Base-by-base conservation (phyloP, 1,284 basidiomycete species). In the Papiliotrema laurentii region DNA sequence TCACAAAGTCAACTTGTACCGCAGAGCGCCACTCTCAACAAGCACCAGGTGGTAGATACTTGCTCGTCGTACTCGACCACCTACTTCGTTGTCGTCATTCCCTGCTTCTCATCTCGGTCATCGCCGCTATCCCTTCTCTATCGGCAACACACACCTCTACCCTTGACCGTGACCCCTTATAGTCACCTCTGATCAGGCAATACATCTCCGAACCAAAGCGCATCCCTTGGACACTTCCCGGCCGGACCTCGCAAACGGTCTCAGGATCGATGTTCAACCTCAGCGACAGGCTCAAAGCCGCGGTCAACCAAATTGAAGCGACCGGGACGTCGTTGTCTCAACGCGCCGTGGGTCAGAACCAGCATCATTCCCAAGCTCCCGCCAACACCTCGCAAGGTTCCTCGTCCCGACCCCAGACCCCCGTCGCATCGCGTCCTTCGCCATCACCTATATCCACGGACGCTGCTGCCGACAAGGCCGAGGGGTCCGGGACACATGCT, bases 211-310 rank as follows among this genome's bases (percentile, higher is more conserved):
- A n/a, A n/a, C n/a, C n/a, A n/a, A n/a, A n/a, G n/a, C n/a, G n/a
- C n/a, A n/a, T n/a, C n/a, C n/a, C n/a, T n/a, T n/a, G n/a, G n/a
- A n/a, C n/a, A n/a, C n/a, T n/a, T n/a, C n/a, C n/a, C n/a, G n/a
- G n/a, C n/a, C n/a, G n/a, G n/a, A n/a, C n/a, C n/a, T n/a, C n/a
- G n/a, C n/a, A n/a, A n/a, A n/a, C n/a, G n/a, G n/a, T n/a, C n/a
- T n/a, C n/a, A n/a, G n/a, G n/a, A n/a, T n/a, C n/a, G 19, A 33
- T 41, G 38, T 37, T 47, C 38, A 47, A 35, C 31, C 13, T 47
- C 33, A 39, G 26, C 21, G 70, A 72, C 51, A 55, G 68, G 27
- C 61, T 72, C 39, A 70, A 71, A 49, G 68, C 67, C 10, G 64
- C 64, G 10, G 69, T 69, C 34, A 70, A 64, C 26, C 51, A 58